Evolutionary conservation across 768 basidiomycete species (phyloP), one percentile per base, ranked within the genome.

Genomic region (Cyclocybe cylindracea): DNA sequence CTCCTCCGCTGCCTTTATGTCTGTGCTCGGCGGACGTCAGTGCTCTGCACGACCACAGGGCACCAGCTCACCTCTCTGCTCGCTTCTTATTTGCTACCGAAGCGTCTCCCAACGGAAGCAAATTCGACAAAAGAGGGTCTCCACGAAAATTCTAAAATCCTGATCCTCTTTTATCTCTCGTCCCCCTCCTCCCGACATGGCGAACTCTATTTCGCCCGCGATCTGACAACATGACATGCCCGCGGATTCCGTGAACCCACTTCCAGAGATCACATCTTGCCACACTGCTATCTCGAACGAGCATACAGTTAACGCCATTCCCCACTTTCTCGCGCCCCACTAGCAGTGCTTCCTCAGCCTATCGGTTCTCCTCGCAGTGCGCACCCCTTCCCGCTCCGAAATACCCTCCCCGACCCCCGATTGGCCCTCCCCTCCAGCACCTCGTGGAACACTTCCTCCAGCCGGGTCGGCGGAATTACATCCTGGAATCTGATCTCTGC

Each of bases 391-490:
- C 75, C 79, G 76, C 69, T 69, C 80, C 78, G 77, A 78, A 60
- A 61, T 64, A 59, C 62, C 51, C 65, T 56, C 66, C 68, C 56
- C 60, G 56, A 53, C 56, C 64, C 72, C 82, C 79, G 79, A 81
- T 81, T 81, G 75, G 77, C 57, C 49, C 54, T 58, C 60, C 54
- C 54, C 63, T 61, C 59, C 56, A 48, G 50, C 46, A 64, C 71
- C 74, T 72, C 72, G 70, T 78, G 76, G 67, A 61, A 44, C 56
- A 24, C 24, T 24, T 56, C 53, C 48, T 61, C 58, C 61, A 70
- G 68, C 71, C 73, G 71, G 69, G 66, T 76, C 78, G 76, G 71
- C 74, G 75, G 72, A 74, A 64, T 66, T 74, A 69, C 46, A 24
- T 50, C 37, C 39, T 40, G 31, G 34, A 70, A 74, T 77, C 65